A percentile compares a stretch with the other conserved stretches of the same genome.
Conservation (phyloP, 805 yeast genomes). For the Maudiozyma pseudohumilis region DNA sequence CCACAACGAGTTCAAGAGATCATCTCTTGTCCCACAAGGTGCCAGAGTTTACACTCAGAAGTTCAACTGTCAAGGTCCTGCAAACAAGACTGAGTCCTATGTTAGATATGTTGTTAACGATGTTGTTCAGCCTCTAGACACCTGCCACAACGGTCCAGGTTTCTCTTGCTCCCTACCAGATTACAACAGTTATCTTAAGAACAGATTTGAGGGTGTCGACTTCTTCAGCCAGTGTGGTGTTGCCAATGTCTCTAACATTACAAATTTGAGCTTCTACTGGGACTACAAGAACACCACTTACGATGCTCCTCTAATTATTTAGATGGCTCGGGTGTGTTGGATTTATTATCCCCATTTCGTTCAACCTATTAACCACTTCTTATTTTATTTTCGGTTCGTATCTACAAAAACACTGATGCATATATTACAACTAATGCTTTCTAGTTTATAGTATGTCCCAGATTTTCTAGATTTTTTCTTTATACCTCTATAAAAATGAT, state of each 20-base stretch:
- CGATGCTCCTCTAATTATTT: not conserved
- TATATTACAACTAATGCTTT: no score
- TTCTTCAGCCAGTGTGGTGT: conserved; percentile 28
- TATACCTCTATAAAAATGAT: no score
- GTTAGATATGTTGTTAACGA: conserved; percentile 44
- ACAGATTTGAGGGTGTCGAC: conserved; percentile 23
- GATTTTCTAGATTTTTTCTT: no score
- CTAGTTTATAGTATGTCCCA: no score
- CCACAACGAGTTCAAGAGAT: conserved; percentile 31
- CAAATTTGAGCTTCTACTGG: conserved; percentile 20
- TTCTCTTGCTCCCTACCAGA: conserved; percentile 35
- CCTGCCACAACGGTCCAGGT: conserved; percentile 46
- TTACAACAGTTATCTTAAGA: conserved; percentile 27
- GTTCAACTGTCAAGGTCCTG: conserved; percentile 30
- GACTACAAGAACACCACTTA: not conserved
- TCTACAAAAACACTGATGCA: no score
- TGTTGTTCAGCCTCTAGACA: conserved; percentile 42
- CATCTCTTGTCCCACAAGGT: conserved; percentile 49
- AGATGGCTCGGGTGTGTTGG: no score
- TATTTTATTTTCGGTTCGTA: no score
- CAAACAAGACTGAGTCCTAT: conserved; percentile 23
- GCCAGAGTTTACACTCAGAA: conserved; percentile 44
- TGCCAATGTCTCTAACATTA: conserved; percentile 11
- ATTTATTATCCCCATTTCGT: no score
- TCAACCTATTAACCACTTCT: no score